Base-by-base conservation (phyloP, 768 basidiomycete genomes). In the Pisolithus tinctorius region DNA sequence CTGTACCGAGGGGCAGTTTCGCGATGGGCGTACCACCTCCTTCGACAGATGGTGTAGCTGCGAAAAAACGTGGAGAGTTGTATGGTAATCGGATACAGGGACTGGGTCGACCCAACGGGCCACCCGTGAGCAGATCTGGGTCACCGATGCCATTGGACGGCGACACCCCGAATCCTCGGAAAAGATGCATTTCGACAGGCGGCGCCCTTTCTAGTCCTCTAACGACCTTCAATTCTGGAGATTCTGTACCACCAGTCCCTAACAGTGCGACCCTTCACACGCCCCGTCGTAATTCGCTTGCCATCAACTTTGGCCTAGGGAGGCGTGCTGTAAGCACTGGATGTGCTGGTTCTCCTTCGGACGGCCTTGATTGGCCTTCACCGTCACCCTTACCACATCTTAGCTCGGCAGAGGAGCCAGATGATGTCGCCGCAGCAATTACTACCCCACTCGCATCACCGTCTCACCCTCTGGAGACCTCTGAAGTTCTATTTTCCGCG, bases 1-100 rank as follows among this genome's bases (percentile, higher is more conserved):
- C 88, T 14, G 79, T 80, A 36, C 88, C 88, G n/a, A 73, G 84
- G 45, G 83, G 84, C 4, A 82, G 83, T 55, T 86, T 88, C 67
- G 86, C 79, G 20, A 68, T 86, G 56, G 83, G 83, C 14, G 78
- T 77, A 10, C 83, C 84, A 3, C 80, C 79, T n/a, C 62, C 66
- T 34, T 34, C 14, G 25, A 64, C 74, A 31, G 76, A 75, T 25
- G 71, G 75, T 48, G 73, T 69, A 11, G 71, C 74, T 42, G 62
- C 72, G 39, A 77, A 72, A 61, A 78, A 76, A 57, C 76, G 78
- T 47, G 79, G 80, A 41, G 86, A 88, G 67, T 68, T 88, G 31
- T 87, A 88, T 60, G 88, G 84, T 20, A 89, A 89, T 65, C 74
- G 86, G 37, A 78, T 88, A 30, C 80, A 59, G 47, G 51, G 62